phyloP scores from a whole-genome alignment of 805 yeast genomes.

The Ogataea nonfermentans region DNA sequence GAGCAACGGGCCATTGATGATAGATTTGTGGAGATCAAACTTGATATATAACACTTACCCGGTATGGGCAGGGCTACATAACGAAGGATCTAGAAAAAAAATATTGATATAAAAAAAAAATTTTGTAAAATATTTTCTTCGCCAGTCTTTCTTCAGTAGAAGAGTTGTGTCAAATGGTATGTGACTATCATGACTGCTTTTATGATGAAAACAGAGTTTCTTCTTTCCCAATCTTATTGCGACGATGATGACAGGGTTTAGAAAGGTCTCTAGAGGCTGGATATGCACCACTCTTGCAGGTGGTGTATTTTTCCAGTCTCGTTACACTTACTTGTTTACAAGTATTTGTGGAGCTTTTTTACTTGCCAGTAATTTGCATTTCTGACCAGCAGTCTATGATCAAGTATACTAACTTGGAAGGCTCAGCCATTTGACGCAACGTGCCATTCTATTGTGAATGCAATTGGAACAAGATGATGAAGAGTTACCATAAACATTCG shows the following conservation, averaged over 20 bases:
- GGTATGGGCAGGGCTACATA: conserved; percentile 9
- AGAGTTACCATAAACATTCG: conserved; percentile 77
- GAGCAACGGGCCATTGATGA: conserved; percentile 70
- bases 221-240: conserved; percentile 90
- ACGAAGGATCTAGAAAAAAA: conserved; percentile 5
- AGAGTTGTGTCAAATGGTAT: conserved; percentile 17
- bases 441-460: conserved; percentile 9
- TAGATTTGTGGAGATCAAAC: conserved; percentile 53
- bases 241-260: conserved; percentile 91
- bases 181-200: conserved; percentile 11
- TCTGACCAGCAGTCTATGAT: conserved; percentile 42
- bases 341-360: conserved; percentile 51
- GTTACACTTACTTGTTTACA: conserved; percentile 34
- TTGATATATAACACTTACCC: conserved; percentile 9
- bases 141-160: conserved; percentile 12
- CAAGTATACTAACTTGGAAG: conserved; percentile 8
- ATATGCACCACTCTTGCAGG: conserved; percentile 30
- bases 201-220: conserved; percentile 48
- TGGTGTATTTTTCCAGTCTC: conserved; percentile 32
- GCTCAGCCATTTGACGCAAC: conserved; percentile 12
- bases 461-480: conserved; percentile 53
- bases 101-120: conserved; percentile 6
- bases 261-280: conserved; percentile 38
- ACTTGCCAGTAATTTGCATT: conserved; percentile 81
- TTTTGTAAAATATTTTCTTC: conserved; percentile 8